Evolutionary conservation across 1,284 basidiomycete genomes (phyloP).

Genomic region (Moesziomyces aphidis): DNA sequence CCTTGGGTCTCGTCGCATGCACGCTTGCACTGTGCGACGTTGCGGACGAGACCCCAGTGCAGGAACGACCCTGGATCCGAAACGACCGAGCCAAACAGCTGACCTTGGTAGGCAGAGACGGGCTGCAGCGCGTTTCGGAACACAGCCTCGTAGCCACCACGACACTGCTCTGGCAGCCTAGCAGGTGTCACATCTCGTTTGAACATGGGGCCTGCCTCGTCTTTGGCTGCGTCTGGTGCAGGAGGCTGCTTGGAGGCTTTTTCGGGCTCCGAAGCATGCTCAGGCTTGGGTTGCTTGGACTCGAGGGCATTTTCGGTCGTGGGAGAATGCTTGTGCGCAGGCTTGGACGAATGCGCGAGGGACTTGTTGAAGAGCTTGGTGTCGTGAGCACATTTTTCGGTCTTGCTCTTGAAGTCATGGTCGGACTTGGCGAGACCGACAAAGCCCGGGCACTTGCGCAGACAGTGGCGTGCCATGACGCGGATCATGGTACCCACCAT

Average conservation of each 20-base stretch:
- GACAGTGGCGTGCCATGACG: conserved; percentile 9
- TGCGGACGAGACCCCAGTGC: conserved; percentile 27
- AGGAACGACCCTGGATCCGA: conserved; percentile 26
- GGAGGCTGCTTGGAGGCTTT: too few relatives aligned
- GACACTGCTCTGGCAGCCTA: background rate
- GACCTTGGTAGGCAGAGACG: conserved; percentile 7
- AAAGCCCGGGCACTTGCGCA: conserved; percentile 16
- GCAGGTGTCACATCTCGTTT: too few relatives aligned
- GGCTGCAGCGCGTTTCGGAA: conserved; percentile 18
- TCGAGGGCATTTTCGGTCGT: too few relatives aligned
- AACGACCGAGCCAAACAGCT: conserved; percentile 23
- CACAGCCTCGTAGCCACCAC: conserved; percentile 2
- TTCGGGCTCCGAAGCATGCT: background rate
- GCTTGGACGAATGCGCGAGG: background rate
- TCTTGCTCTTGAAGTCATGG: background rate
- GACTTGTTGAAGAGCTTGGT: conserved; percentile 6
- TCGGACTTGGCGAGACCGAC: background rate
- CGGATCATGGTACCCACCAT: conserved; percentile 4
- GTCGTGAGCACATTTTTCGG: conserved; percentile 7
- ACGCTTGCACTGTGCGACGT: conserved; percentile 5
- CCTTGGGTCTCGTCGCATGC: conserved; percentile 27
- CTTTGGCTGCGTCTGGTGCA: too few relatives aligned
- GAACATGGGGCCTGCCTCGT: too few relatives aligned
- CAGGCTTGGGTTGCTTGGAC: too few relatives aligned
- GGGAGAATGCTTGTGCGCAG: background rate